Conservation (phyloP, 176 grass and related monocot species). For the Paspalum notatum region DNA sequence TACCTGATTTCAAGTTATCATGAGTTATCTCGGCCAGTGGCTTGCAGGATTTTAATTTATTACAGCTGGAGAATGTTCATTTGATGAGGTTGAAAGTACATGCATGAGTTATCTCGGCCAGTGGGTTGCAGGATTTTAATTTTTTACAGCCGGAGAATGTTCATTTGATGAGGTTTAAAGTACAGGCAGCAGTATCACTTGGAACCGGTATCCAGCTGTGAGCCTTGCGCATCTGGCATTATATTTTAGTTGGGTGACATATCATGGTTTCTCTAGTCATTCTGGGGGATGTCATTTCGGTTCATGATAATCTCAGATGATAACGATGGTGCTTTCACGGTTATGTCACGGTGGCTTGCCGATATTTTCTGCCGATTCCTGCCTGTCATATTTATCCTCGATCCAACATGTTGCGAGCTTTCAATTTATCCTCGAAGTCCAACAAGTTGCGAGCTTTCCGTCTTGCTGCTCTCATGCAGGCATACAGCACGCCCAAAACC, state of each 20-base stretch:
- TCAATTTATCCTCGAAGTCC: no score
- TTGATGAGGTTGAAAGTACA: no score
- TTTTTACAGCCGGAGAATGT: no score
- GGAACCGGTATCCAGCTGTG: not conserved
- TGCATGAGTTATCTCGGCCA: no score
- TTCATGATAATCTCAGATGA: slow-evolving; percentile 24
- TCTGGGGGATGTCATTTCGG: slow-evolving; percentile 8
- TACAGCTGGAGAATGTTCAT: not conserved
- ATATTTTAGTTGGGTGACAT: slow-evolving; percentile 16
- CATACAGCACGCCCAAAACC: slow-evolving; percentile 6
- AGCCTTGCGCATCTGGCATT: slow-evolving; percentile 9
- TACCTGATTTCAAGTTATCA: not conserved
- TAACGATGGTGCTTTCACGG: not conserved
- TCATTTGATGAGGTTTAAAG: not conserved
- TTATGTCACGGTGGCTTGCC: slow-evolving; percentile 8
- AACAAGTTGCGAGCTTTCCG: not conserved
- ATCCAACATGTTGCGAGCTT: not conserved
- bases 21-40: not conserved
- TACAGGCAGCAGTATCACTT: slow-evolving; percentile 1
- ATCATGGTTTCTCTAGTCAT: not conserved
- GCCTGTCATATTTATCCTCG: not conserved
- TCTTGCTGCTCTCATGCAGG: not conserved
- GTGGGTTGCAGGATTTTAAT: no score
- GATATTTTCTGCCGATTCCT: not conserved
- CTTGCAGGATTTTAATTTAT: not conserved